Evolutionary conservation across 305 asterid species (phyloP).

Genomic region (Fraxinus greggii): DNA sequence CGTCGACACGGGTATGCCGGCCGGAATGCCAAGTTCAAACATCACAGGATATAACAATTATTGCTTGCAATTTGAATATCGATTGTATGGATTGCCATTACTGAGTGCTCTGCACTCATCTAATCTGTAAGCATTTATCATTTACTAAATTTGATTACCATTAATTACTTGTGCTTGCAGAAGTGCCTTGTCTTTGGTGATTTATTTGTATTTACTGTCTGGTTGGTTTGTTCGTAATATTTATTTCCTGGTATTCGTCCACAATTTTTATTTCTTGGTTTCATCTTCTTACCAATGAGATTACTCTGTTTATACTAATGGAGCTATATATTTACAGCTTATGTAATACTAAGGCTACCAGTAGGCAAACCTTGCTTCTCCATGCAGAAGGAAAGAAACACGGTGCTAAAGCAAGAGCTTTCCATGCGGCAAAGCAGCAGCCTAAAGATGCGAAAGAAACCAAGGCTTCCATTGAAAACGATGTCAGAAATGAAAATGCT

Average conservation of each 20-base stretch:
- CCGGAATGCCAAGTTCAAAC: too few relatives aligned
- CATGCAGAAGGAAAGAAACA: constrained; percentile 98
- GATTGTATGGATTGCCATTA: not conserved
- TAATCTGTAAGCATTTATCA: not conserved
- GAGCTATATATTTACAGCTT: constrained; percentile 47
- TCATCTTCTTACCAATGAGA: not conserved
- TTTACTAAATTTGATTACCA: not conserved
- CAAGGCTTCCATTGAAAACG: constrained; percentile 29
- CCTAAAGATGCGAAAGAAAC: constrained; percentile 44
- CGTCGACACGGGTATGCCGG: too few relatives aligned
- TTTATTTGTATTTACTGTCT: not conserved
- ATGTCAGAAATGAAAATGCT: constrained; percentile 29
- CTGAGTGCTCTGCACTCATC: not conserved
- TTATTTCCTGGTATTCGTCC: not conserved
- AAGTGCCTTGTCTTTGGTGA: not conserved
- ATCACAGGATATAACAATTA: not conserved
- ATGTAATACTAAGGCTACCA: constrained; percentile 85
- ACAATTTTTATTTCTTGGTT: not conserved
- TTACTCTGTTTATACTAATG: not conserved
- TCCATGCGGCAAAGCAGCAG: constrained; percentile 70
- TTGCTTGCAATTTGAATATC: not conserved
- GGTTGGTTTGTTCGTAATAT: not conserved
- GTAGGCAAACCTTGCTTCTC: constrained; percentile 82
- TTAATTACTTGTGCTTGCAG: not conserved
- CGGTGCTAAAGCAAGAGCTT: constrained; percentile 84